Base-by-base conservation (phyloP, 1,139 yeast genomes). In the Nakaseomyces nivariensis region DNA sequence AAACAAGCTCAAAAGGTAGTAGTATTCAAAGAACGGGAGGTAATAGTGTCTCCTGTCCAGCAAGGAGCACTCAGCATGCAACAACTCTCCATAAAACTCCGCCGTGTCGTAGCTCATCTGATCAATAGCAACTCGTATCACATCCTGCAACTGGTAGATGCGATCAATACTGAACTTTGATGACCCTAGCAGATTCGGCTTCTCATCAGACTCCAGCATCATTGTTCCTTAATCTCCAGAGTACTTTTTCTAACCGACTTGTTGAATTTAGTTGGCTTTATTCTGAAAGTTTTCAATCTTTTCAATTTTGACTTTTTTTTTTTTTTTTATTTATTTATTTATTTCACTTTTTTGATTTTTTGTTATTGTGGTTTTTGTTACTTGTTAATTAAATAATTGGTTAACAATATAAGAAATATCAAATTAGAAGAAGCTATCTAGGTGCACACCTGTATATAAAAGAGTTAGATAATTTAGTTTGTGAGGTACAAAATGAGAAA, bases 21-120 rank as follows among this genome's bases (percentile, higher is more conserved):
- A 51, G 50, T 65, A 65, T 5, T 53, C 51, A 4, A 67, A 54
- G 33, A 57, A 58, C 13, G 60, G 47, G 45, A 58, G 55, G 36
- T 54, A 51, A 25, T 48, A 50, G 37, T 56, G 56, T 9, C 48
- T 45, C 24, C 51, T 49, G 10, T 59, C 58, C 46, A 59, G 45
- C 8, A 54, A 56, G 17, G 48, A 47, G 48, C 62, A 58, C 48
- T 59, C 61, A 17, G 67, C 55, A 46, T 54, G 58, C 31, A 62
- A 48, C 38, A 65, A 43, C 49, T 65, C 69, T 2, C 66, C 54
- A 13, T 58, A 45, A 48, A 65, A 65, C 34, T 58, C 60, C 7
- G 69, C 67, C 1, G 67, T 57, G 5, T 61, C 64, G 45, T 55
- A 55, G 45, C 64, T 64, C 47, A 62, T 45, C 49, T 64, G 66